phyloP scores from a whole-genome alignment of 495 filamentous ascomycete species.

The Cladorrhinum samala region DNA sequence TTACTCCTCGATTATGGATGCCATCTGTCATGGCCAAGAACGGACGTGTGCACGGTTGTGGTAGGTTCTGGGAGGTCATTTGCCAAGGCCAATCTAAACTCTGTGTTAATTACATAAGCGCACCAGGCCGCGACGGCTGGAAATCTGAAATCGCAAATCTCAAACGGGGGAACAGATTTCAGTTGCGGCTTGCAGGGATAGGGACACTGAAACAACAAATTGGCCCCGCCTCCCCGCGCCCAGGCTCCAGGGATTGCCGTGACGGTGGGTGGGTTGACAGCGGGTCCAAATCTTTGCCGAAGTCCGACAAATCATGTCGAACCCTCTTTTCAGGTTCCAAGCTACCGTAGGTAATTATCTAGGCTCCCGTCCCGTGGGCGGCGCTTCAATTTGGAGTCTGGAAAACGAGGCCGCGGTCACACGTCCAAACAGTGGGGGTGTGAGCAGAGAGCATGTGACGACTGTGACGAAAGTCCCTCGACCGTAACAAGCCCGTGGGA shows the following conservation, averaged over 20 bases:
- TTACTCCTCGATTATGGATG: no score
- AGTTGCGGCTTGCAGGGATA: no score
- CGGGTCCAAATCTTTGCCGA: no score
- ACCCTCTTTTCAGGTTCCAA: no score
- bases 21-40: background rate
- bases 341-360: no score
- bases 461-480: conserved; percentile 15
- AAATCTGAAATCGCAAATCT: background rate
- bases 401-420: conserved; percentile 11
- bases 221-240: background rate
- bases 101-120: background rate
- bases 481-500: background rate
- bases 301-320: no score
- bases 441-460: conserved; percentile 16
- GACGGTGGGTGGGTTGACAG: no score
- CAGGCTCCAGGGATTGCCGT: background rate
- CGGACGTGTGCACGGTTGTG: no score
- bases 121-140: background rate
- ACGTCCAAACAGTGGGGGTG: conserved; percentile 15
- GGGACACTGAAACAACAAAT: background rate
- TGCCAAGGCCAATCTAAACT: background rate
- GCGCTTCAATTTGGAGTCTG: background rate
- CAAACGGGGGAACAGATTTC: background rate
- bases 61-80: no score
- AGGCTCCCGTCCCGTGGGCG: no score